Evolutionary conservation across 441 rosid genomes (phyloP).

Genomic region (Pelargonium hybrid): DNA sequence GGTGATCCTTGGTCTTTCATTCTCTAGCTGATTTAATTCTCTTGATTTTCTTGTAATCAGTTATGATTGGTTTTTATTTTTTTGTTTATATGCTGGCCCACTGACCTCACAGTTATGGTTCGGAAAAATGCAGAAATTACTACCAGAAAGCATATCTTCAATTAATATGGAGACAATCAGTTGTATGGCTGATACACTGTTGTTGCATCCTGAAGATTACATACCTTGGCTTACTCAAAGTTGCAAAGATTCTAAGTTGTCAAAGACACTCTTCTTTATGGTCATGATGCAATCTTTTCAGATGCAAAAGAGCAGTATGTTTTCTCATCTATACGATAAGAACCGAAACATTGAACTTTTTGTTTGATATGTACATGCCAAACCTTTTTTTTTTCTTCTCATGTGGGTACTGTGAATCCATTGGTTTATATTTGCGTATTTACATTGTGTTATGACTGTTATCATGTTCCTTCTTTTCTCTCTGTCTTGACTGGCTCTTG

Average conservation of each 20-base stretch:
- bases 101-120: neutral
- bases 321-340: neutral
- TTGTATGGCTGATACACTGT: conserved; percentile 48
- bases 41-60: neutral
- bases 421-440: neutral
- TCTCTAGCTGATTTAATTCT: neutral
- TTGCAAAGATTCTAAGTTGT: conserved; percentile 36
- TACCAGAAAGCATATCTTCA: conserved; percentile 34
- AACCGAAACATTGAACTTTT: neutral
- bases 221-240: conserved; percentile 50
- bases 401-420: neutral
- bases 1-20: neutral
- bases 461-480: neutral
- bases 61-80: neutral
- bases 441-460: neutral
- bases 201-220: conserved; percentile 37
- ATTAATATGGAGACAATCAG: conserved; percentile 55
- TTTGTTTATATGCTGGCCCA: neutral
- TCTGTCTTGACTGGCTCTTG: neutral
- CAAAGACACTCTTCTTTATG: conserved; percentile 65
- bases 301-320: conserved; percentile 33
- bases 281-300: conserved; percentile 58
- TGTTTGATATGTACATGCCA: neutral
- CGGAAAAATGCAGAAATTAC: conserved; percentile 38
- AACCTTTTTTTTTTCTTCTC: neutral